Evolutionary conservation across 1,284 basidiomycete genomes (phyloP), one percentile per base, ranked within the genome.

Genomic region (Heterobasidion occidentale): DNA sequence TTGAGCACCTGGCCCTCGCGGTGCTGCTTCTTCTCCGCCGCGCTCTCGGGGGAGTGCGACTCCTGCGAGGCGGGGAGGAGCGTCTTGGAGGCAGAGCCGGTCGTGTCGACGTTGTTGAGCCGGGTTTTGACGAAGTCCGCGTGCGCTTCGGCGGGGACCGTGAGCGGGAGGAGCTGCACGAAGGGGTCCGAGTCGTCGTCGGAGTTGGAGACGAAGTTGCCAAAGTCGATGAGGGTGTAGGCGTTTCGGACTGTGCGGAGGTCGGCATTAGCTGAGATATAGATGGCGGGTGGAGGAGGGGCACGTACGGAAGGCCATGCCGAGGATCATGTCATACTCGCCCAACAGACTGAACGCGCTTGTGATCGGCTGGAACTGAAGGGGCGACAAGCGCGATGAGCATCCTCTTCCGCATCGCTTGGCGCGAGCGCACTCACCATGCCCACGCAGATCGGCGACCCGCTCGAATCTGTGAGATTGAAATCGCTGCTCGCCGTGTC

Each of bases 361-460:
- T 9, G 86, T 88, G 63, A 90, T 90, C 8, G 88, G 88, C 74
- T 90, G 88, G 74, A 89, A 90, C 83, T 88, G 58, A 17, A 11
- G 46, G 89, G 9, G 87, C 87, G 11, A 11, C 7, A 48, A 82
- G 81, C 9, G 86, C 88, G 63, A 90, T 90, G 9, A 88, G 88
- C 74, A 19, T 17, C 27, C 27, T 58, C 57, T 27, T 56, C 55
- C 49, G 57, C 61, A n/a, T 60, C 59, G 12, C 82, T 84, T 60
- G 55, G 70, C 62, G 88, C 88, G 5, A 88, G 57, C 50, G 36
- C 20, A 75, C 81, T 60, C 65, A 86, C 84, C 46, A 81, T 74
- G 36, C 85, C 85, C 59, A 85, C 76, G 66, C 85, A 88, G 11
- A 79, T 75, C 58, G 73, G 66, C 57, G 74, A 76, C 35, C 85